phyloP scores from a whole-genome alignment of 208 protist genomes.

The Leishmania amazonensis region DNA sequence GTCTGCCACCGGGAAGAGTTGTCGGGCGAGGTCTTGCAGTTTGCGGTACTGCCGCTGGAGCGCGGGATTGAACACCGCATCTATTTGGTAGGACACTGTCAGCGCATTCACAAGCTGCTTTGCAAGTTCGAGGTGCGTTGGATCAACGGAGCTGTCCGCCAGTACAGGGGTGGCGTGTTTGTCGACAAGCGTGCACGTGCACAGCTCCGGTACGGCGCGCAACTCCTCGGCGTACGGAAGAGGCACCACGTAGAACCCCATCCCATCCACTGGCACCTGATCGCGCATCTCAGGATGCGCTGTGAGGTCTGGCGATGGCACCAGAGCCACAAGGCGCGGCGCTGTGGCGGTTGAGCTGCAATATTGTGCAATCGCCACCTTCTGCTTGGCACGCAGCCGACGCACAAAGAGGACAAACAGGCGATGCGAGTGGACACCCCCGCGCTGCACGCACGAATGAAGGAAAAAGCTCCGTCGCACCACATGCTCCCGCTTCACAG shows the following conservation, averaged over 20 bases:
- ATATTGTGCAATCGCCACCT: constrained; percentile 76
- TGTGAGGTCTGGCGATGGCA: constrained; percentile 49
- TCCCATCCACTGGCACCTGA: constrained; percentile 48
- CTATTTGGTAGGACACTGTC: constrained; percentile 54
- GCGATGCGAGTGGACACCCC: constrained; percentile 44
- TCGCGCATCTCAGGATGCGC: constrained; percentile 6
- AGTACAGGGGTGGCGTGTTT: constrained; percentile 5
- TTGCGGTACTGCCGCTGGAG: constrained; percentile 61
- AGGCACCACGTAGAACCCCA: constrained; percentile 84
- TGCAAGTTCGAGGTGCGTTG: constrained; percentile 40
- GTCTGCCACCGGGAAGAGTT: neutral
- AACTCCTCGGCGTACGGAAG: constrained; percentile 88
- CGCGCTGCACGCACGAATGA: constrained; percentile 46
- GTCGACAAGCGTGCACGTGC: constrained; percentile 9
- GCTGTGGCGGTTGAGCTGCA: constrained; percentile 22
- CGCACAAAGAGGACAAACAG: constrained; percentile 77
- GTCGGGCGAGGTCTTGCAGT: constrained; percentile 56
- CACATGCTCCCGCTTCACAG: constrained; percentile 55
- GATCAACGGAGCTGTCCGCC: constrained; percentile 11
- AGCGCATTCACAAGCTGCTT: constrained; percentile 55
- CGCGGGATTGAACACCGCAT: constrained; percentile 71
- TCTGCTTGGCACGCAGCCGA: constrained; percentile 46
- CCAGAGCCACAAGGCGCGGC: constrained; percentile 77
- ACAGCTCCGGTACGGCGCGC: constrained; percentile 38
- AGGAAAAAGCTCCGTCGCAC: constrained; percentile 54